These are phyloP conservation scores for Stereum hirsutum DNA, from an alignment of 1,284 basidiomycete genomes.

Conservation along the genomic window DNA sequence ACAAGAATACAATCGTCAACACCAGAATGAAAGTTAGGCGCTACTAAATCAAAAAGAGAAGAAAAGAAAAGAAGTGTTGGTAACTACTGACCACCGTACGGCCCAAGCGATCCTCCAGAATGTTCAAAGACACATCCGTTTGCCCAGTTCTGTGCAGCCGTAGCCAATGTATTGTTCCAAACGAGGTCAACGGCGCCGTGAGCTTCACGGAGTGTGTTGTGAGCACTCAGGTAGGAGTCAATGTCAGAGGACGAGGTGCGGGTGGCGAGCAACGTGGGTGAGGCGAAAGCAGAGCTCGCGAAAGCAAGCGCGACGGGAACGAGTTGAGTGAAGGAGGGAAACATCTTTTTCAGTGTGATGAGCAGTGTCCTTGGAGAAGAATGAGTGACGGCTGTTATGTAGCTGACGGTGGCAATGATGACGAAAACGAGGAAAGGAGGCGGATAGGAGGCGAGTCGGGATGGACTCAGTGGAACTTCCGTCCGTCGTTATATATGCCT, in stretches of 20 bases:
- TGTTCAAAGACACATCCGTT: slow-evolving; percentile 53
- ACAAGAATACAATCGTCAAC: neutral
- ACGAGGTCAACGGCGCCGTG: slow-evolving; percentile 50
- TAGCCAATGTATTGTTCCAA: slow-evolving; percentile 47
- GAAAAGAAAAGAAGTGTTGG: neutral
- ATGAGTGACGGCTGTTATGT: no score
- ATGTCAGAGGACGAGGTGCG: slow-evolving; percentile 21
- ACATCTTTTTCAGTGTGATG: no score
- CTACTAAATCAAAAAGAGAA: no score
- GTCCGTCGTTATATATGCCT: no score
- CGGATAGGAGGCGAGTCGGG: no score
- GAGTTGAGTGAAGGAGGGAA: no score
- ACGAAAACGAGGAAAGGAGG: no score
- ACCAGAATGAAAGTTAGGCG: neutral
- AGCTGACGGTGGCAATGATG: no score
- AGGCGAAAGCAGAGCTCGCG: no score
- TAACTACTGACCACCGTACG: slow-evolving; percentile 41
- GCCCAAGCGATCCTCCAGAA: slow-evolving; percentile 51
- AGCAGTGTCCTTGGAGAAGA: no score
- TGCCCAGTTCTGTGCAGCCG: slow-evolving; percentile 56
- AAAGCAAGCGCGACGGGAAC: neutral
- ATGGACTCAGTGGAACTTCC: no score
- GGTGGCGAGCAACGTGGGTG: no score
- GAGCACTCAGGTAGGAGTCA: slow-evolving; percentile 36
- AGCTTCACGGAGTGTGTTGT: slow-evolving; percentile 49